Base-by-base conservation (phyloP, 2,329 filamentous ascomycete genomes). In the Colletotrichum nymphaeae region DNA sequence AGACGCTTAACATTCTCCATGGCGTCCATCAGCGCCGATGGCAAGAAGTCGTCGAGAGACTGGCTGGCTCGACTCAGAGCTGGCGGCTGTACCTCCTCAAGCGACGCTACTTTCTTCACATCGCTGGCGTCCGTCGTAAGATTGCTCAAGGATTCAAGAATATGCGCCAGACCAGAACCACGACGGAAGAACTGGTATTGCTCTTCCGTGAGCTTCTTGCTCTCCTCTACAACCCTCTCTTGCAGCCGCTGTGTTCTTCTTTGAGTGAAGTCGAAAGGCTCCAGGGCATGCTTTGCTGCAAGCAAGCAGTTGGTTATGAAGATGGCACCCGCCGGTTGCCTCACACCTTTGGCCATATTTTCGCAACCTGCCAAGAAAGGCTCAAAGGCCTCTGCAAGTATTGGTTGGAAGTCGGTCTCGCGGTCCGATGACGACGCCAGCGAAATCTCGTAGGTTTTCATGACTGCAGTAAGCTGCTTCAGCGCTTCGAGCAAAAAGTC, bases 11-110 rank as follows among this genome's bases (percentile, higher is more conserved):
- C 83, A 73, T 95, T 94, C 63, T 97, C 93, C 77, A 94, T 91
- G 3, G 95, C 95, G 80, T 99, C 97, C 87, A 98, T 96, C 35
- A 98, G 88, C 3, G 96, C 97, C 1, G 95, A 97, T 0, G 97
- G 95, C 28, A 99, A 86, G 83, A 98, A 99, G 74, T 95, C 92
- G 79, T 99, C 97, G 7, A 99, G 87, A 53, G 88, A 89, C 78
- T 95, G 94, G 77, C 94, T 94, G 2, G 93, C 91, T 63, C 87
- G 84, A 1, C 88, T 84, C n/a, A 98, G 86, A 0, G 88, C 82
- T 5, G 88, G 83, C 0, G 90, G 88, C 72, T 92, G 88, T 1
- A 93, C 85, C 1, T 79, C 79, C 1, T 85, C 80, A 28, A 94
- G 64, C 5, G 65, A 64, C 22, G 55, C 32, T 26, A 71, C 87